phyloP scores from a whole-genome alignment of 2,329 filamentous ascomycete genomes.

The Blumeria hordei region DNA sequence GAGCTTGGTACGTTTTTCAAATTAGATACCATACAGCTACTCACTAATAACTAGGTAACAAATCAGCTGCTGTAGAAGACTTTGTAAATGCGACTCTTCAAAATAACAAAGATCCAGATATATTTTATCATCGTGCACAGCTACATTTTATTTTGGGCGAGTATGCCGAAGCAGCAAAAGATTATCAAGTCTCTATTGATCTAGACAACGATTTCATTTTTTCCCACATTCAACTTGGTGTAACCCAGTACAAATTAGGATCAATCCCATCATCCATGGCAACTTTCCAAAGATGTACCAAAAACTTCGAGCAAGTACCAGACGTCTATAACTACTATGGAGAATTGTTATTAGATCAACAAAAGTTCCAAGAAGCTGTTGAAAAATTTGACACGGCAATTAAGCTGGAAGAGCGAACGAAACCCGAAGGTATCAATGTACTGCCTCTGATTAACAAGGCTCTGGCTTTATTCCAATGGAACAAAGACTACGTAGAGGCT shows the following conservation, averaged over 20 bases:
- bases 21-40: constrained; percentile 2
- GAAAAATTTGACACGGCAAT: constrained; percentile 98
- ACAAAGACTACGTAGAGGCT: constrained; percentile 82
- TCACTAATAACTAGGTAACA: constrained; percentile 34
- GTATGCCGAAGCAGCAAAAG: constrained; percentile 80
- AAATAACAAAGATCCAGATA: constrained; percentile 76
- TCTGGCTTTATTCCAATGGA: constrained; percentile 91
- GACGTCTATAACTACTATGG: constrained; percentile 99
- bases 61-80: constrained; percentile 66
- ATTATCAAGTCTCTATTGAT: constrained; percentile 98
- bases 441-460: constrained; percentile 97
- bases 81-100: constrained; percentile 69
- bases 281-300: constrained; percentile 89
- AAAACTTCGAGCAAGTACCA: constrained; percentile 90
- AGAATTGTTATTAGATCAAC: constrained; percentile 86
- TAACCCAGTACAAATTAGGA: constrained; percentile 99
- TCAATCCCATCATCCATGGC: constrained; percentile 95
- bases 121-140: constrained; percentile 97
- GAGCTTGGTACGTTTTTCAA: constrained; percentile 46
- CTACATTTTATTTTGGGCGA: constrained; percentile 94
- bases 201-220: constrained; percentile 93
- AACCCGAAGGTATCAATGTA: constrained; percentile 92
- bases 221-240: constrained; percentile 95
- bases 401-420: constrained; percentile 88
- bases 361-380: constrained; percentile 84